A percentile compares a stretch with the other conserved stretches of the same genome.
These are phyloP conservation scores for Diaporthe citriasiana DNA, from an alignment of 2,329 filamentous ascomycete genomes.

Conservation along the genomic window DNA sequence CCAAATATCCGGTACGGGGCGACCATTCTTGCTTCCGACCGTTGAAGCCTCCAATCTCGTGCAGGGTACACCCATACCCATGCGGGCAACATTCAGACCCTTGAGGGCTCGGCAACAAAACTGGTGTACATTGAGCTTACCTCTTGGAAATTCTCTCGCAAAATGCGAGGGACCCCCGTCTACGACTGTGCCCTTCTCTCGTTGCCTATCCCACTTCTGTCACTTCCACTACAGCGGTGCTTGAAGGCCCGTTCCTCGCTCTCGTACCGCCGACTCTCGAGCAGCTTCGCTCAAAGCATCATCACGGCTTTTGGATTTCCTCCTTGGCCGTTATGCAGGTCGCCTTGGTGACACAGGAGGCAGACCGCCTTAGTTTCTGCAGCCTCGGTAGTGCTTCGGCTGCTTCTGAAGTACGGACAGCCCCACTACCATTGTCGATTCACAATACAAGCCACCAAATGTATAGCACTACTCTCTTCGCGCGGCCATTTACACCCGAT, in stretches of 20 bases:
- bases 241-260: not conserved
- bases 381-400: constrained; percentile 26
- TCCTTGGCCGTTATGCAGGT: constrained; percentile 7
- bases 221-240: not conserved
- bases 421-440: not conserved
- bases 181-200: not conserved
- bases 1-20: constrained; percentile 18
- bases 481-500: not conserved
- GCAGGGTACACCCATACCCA: constrained; percentile 35
- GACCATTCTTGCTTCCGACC: constrained; percentile 26
- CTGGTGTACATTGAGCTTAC: not conserved
- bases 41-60: constrained; percentile 25
- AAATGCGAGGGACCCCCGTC: not conserved
- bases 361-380: not conserved
- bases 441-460: not conserved
- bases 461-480: not conserved
- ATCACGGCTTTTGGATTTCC: not conserved
- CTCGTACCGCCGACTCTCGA: not conserved
- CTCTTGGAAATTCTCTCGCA: not conserved
- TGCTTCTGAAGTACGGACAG: constrained; percentile 8
- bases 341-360: not conserved
- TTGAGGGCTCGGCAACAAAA: constrained; percentile 1
- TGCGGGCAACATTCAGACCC: constrained; percentile 20
- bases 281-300: not conserved
- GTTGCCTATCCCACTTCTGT: not conserved